These are phyloP conservation scores for Saposhnikovia divaricata DNA, from an alignment of 129 eudicot species.

Conservation along the genomic window DNA sequence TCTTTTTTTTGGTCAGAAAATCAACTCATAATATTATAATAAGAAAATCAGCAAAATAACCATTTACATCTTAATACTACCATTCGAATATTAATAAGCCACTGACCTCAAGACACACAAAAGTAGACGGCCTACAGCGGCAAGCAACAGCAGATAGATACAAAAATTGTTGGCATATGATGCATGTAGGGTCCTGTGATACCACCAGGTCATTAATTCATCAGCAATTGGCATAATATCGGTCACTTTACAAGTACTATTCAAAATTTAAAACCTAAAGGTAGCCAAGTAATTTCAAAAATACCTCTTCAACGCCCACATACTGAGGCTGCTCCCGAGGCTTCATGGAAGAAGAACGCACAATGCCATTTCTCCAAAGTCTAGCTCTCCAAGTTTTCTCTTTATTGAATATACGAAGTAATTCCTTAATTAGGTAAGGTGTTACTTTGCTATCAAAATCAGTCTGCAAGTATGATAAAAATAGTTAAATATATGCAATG, in stretches of 20 bases:
- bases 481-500: conserved; percentile 6
- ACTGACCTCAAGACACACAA: conserved; percentile 92
- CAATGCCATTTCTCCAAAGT: conserved; percentile 82
- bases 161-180: conserved; percentile 84
- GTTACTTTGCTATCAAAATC: conserved; percentile 51
- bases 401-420: conserved; percentile 59
- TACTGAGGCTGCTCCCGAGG: conserved; percentile 60
- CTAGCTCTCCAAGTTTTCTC: conserved; percentile 87
- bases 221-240: conserved; percentile 5
- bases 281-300: conserved; percentile 5
- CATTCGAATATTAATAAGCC: conserved; percentile 9
- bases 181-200: conserved; percentile 81
- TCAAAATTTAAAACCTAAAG: conserved; percentile 11
- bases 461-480: conserved; percentile 43
- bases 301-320: conserved; percentile 95
- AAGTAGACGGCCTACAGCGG: conserved; percentile 73
- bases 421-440: conserved; percentile 58
- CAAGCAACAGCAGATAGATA: conserved; percentile 93
- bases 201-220: conserved; percentile 3
- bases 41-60: background rate
- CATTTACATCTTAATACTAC: background rate
- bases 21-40: no score
- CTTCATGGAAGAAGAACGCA: conserved; percentile 57
- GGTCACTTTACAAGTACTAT: conserved; percentile 6
- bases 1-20: no score